Base-by-base conservation (phyloP, 2,329 filamentous ascomycete species). In the Cladosporium velox region DNA sequence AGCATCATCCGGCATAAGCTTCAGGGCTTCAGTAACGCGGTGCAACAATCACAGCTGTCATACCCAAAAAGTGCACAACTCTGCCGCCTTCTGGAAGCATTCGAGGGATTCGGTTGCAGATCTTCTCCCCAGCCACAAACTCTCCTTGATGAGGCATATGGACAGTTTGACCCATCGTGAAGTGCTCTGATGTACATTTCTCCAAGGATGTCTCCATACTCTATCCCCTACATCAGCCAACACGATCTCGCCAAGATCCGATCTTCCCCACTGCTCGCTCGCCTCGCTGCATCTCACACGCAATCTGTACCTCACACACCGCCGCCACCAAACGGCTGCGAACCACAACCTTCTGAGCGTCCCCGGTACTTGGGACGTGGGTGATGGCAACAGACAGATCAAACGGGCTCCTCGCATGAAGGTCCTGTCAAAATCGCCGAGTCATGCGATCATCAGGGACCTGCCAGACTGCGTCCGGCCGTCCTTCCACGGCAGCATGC, bases 1-100 rank as follows among this genome's bases (percentile, higher is more conserved):
- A 18, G 24, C 32, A 57, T 64, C 61, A 64, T 64, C 61, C 61
- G 61, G 61, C 61, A 64, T 57, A 64, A 57, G 61, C 61, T 47
- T 41, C 30, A n/a, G 21, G 47, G 61, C 61, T 47, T 41, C 30
- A n/a, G 21, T n/a, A 41, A 55, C 35, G 61, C 35, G 12, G 61
- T 64, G 51, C 24, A 15, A 64, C 61, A 30, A 28, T 18, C 47
- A 28, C 18, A 44, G 51, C 61, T 57, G 61, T 64, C 61, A 64
- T 55, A 59, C 57, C 38, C 24, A 59, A 59, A 59, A 38, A 44
- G 57, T 47, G 38, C 34, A 47, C 34, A 21, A 44, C 38, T 44
- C 15, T 57, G 30, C 59, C 61, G 35, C 51, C 61, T 64, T 64
- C 61, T 64, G 61, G 61, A 64, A 64, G 52, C 49, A 57, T 52